Base-by-base conservation (phyloP, 352 stramenopile genomes). In the Bremia lactucae region DNA sequence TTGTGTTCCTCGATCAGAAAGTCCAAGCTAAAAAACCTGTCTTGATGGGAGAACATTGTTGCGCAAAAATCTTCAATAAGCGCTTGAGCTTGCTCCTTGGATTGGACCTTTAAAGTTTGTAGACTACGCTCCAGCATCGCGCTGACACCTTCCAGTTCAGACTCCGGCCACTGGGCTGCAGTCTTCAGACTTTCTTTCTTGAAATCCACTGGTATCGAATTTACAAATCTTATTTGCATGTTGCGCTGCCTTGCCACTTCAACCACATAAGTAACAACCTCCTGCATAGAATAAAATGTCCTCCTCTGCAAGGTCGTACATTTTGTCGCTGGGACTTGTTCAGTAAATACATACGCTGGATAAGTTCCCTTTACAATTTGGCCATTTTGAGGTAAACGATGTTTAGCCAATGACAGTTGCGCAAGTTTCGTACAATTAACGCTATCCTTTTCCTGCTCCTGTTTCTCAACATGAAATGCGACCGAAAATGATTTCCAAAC, bases 391-490 rank as follows among this genome's bases (percentile, higher is more conserved):
- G 19, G 18, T 1, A 35, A 28, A 1, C n/a, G 18, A 3, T 9
- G 42, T n/a, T 6, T 9, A 6, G 51, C 26, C 9, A 55, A 22
- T n/a, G 4, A n/a, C 2, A 70, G 6, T 19, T 23, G 10, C 0
- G 11, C 22, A 1, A 62, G 15, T 10, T 31, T 28, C 31, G 51
- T 29, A 42, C 50, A 62, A 1, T 13, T 4, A 10, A 68, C 43
- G 5, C 72, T 68, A 44, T 87, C 74, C 9, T 83, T 62, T 24
- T 59, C 37, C 8, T 80, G 56, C 22, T 76, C 62, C 26, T 85
- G 63, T 39, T 69, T 36, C n/a, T 79, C 56, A 15, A 68, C 56
- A 43, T 64, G 46, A 59, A 83, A 61, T 45, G 68, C 40, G 10
- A 68, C 61, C 15, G 55, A 68, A 36, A 58, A 62, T 18, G 62